phyloP scores from a whole-genome alignment of 257 asterid species.

The Anisodus acutangulus region DNA sequence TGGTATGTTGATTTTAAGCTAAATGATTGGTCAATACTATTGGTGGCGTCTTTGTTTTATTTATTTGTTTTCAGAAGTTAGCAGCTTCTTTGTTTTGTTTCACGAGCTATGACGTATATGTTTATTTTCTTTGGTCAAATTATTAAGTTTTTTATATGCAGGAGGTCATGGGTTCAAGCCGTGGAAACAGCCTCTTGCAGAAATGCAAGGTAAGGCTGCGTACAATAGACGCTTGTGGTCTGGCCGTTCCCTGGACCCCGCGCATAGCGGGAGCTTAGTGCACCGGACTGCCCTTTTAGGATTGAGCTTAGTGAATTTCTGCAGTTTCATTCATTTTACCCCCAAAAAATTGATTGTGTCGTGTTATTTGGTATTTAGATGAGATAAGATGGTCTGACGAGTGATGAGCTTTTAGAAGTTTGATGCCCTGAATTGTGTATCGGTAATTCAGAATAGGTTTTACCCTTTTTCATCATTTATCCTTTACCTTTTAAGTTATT shows the following conservation, averaged over 20 bases:
- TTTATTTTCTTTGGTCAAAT: constrained; percentile 22
- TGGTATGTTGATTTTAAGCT: constrained; percentile 13
- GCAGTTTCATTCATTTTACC: neutral
- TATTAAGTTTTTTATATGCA: neutral
- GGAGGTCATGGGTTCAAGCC: too few species aligned
- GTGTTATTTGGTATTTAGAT: constrained; percentile 29
- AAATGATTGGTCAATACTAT: constrained; percentile 26
- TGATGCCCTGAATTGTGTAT: constrained; percentile 31
- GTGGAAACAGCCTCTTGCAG: too few species aligned
- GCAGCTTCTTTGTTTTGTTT: neutral
- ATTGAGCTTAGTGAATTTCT: constrained; percentile 1
- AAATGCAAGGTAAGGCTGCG: too few species aligned
- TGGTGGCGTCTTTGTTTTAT: constrained; percentile 12
- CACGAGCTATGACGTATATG: neutral
- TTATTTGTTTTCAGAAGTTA: neutral
- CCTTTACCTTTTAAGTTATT: constrained; percentile 16
- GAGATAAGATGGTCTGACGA: constrained; percentile 22
- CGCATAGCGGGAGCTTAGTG: too few species aligned
- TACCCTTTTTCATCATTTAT: constrained; percentile 26
- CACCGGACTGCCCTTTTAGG: neutral
- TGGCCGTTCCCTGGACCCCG: too few species aligned
- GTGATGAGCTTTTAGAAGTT: constrained; percentile 21
- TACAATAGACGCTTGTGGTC: too few species aligned
- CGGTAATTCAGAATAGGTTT: constrained; percentile 13
- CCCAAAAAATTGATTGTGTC: constrained; percentile 22